phyloP scores from a whole-genome alignment of 2,329 filamentous ascomycete genomes.

The Fusarium verticillioides region DNA sequence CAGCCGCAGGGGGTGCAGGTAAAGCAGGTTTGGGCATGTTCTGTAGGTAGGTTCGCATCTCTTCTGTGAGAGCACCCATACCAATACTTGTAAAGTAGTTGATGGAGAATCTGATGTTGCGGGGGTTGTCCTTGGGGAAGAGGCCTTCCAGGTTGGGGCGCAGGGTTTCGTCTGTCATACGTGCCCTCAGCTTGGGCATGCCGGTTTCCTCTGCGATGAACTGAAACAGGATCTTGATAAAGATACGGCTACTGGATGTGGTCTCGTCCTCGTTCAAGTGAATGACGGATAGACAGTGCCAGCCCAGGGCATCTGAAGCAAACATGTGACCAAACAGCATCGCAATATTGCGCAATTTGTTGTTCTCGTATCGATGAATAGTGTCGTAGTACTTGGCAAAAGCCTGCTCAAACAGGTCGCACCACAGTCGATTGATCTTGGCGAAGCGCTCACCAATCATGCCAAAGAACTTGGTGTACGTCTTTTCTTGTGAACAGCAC shows the following conservation, averaged over 20 bases:
- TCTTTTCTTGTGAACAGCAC: constrained; percentile 95
- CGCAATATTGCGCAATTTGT: constrained; percentile 92
- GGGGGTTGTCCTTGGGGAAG: constrained; percentile 89
- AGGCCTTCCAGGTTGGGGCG: constrained; percentile 83
- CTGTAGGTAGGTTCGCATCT: constrained; percentile 90
- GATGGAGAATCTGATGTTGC: constrained; percentile 95
- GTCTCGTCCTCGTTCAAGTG: constrained; percentile 97
- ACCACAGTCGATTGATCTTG: constrained; percentile 95
- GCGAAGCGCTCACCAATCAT: constrained; percentile 94
- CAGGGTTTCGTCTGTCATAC: constrained; percentile 81
- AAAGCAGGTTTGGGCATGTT: constrained; percentile 88
- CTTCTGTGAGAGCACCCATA: constrained; percentile 93
- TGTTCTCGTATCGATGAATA: constrained; percentile 97
- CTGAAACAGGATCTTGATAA: constrained; percentile 97
- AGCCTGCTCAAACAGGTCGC: constrained; percentile 87
- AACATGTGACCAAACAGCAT: constrained; percentile 94
- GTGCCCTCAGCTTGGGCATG: constrained; percentile 79
- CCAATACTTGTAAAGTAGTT: constrained; percentile 99
- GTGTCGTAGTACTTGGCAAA: constrained; percentile 97
- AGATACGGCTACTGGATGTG: constrained; percentile 95
- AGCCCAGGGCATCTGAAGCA: constrained; percentile 87
- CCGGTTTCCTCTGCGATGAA: constrained; percentile 89
- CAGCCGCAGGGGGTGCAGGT: constrained; percentile 68
- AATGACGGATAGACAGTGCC: constrained; percentile 87
- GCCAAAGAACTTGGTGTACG: constrained; percentile 97